Base-by-base conservation (phyloP, 106 monocot genomes). In the Allium cepa region DNA sequence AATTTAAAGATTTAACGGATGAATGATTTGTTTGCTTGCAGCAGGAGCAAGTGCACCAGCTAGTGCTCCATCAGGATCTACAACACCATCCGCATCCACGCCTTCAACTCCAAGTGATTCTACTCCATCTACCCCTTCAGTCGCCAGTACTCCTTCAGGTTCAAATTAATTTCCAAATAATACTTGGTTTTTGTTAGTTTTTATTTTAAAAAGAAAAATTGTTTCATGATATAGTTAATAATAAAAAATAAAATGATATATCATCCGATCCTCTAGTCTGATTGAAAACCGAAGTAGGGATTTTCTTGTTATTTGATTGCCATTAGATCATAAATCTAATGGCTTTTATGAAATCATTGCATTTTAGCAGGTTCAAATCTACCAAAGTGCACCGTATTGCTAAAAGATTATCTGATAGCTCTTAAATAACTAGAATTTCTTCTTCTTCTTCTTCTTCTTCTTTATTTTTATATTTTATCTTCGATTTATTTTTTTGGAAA, bases 91-190 rank as follows among this genome's bases (percentile, higher is more conserved):
- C 2, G 15, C 53, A 55, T 15, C 53, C 13, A 8, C 53, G 53
- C 53, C 53, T 15, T 55, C 53, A 55, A 2, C 53, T 18, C 64
- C 64, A 3, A 49, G 64, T 46, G 14, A 17, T 26, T 52, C 52
- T 52, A 26, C 67, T 8, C 46, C 50, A 9, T 51, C 66, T 8
- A 16, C 73, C 22, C 51, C 64, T 12, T 49, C 57, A 7, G 68
- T 3, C 10, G 59, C 59, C 6, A 59, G 7, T 16, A 26, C 50
- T 49, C 70, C 70, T 18, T 58, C 70, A 22, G 70, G 70, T 70
- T 17, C 8, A 27, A 58, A 11, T 8, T 7, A 17, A 0, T 8
- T 7, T 28, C 3, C 13, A 16, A 6, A 5, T 49, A 0, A 7
- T 49, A 4, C 9, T 49, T 16, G 8, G 22, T 63, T 12, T 47